Conservation (phyloP, 176 grass and related monocot genomes). For the Oryza coarctata region DNA sequence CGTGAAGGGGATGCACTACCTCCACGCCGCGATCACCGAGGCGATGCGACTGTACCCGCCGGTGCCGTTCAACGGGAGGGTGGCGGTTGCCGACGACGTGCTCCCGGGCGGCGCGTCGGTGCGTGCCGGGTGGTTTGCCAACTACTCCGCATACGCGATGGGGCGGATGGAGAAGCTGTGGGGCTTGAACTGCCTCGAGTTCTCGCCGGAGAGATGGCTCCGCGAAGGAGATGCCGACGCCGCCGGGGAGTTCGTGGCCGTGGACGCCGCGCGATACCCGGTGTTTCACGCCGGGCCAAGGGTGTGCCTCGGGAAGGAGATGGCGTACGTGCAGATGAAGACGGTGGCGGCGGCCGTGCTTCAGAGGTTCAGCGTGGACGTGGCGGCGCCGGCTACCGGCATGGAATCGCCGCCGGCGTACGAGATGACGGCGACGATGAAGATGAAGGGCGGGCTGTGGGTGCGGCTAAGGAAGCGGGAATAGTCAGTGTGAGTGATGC, state of each 20-base stretch:
- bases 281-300: constrained; percentile 69
- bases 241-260: constrained; percentile 41
- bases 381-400: not conserved
- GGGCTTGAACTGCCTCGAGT: constrained; percentile 52
- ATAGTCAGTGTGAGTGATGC: not conserved
- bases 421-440: not conserved
- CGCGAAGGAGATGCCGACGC: constrained; percentile 7
- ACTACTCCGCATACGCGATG: constrained; percentile 68
- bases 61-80: constrained; percentile 55
- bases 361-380: not conserved
- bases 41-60: constrained; percentile 73
- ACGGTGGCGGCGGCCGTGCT: not conserved
- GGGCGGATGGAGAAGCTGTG: constrained; percentile 56
- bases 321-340: constrained; percentile 94
- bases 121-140: constrained; percentile 49
- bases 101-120: constrained; percentile 58
- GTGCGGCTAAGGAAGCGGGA: not conserved
- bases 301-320: constrained; percentile 67
- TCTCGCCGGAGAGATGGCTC: constrained; percentile 69
- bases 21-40: constrained; percentile 66
- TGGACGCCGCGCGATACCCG: constrained; percentile 46
- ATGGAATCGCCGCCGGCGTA: not conserved
- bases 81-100: constrained; percentile 47
- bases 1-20: constrained; percentile 52
- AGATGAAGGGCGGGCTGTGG: not conserved